phyloP scores from a whole-genome alignment of 805 yeast genomes.

The Kregervanrija fluxuum region DNA sequence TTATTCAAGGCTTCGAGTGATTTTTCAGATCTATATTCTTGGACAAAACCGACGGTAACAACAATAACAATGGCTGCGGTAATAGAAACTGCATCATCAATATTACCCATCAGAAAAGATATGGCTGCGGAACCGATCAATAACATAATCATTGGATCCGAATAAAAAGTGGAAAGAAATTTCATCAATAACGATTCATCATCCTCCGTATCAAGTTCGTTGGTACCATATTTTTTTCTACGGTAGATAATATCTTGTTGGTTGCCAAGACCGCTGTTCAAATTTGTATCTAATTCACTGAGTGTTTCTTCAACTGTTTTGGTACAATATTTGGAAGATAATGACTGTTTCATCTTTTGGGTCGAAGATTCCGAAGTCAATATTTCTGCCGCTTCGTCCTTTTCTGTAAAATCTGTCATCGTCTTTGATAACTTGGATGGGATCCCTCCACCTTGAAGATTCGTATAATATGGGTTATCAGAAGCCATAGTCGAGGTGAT shows the following conservation, averaged over 20 bases:
- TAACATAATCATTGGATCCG: slow-evolving; percentile 83
- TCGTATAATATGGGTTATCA: not conserved
- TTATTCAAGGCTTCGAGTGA: slow-evolving; percentile 88
- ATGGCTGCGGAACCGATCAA: slow-evolving; percentile 85
- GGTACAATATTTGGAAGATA: slow-evolving; percentile 55
- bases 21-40: slow-evolving; percentile 93
- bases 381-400: slow-evolving; percentile 7
- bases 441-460: too few relatives aligned
- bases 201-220: slow-evolving; percentile 72
- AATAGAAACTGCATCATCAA: slow-evolving; percentile 91
- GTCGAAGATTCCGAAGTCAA: slow-evolving; percentile 10
- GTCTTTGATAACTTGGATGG: not conserved
- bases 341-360: slow-evolving; percentile 13
- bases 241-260: slow-evolving; percentile 67
- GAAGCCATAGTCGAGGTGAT: too few relatives aligned
- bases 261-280: slow-evolving; percentile 52
- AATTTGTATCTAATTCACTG: slow-evolving; percentile 54
- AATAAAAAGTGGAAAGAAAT: slow-evolving; percentile 74
- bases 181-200: slow-evolving; percentile 67
- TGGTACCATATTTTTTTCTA: slow-evolving; percentile 68
- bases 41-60: slow-evolving; percentile 95
- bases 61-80: slow-evolving; percentile 89
- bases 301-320: slow-evolving; percentile 61
- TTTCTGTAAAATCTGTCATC: not conserved
- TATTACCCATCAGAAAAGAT: slow-evolving; percentile 89